phyloP scores from a whole-genome alignment of 257 asterid species.

The Solanum chilense region DNA sequence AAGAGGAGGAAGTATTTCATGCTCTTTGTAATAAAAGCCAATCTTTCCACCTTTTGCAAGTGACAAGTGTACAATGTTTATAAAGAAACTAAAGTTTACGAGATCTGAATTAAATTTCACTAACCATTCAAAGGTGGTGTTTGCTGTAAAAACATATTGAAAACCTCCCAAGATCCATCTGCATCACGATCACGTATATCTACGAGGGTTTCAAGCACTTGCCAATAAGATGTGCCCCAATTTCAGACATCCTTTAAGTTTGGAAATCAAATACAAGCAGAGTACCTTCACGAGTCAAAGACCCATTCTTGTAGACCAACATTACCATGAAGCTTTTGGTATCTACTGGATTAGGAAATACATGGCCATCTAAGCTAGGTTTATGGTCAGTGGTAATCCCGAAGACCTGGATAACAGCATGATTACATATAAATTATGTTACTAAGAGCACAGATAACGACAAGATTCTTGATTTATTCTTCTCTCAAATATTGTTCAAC shows the following conservation, averaged over 20 bases:
- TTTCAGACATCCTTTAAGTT: background rate
- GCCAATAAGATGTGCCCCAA: background rate
- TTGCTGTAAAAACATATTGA: constrained; percentile 45
- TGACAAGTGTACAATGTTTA: constrained; percentile 1
- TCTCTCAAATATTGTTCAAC: background rate
- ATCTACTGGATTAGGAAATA: constrained; percentile 92
- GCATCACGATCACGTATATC: constrained; percentile 70
- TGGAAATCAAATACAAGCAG: background rate
- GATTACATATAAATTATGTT: background rate
- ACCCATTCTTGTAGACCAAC: constrained; percentile 87
- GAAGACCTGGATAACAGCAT: constrained; percentile 35
- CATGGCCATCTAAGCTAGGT: constrained; percentile 85
- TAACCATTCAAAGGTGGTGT: constrained; percentile 73
- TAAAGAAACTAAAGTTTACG: background rate
- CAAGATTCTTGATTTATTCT: background rate
- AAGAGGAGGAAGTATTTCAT: constrained; percentile 84
- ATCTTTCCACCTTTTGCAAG: constrained; percentile 63
- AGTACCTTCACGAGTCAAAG: constrained; percentile 91
- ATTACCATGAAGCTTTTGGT: constrained; percentile 74
- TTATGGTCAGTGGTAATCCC: constrained; percentile 67
- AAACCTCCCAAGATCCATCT: constrained; percentile 79
- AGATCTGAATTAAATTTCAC: background rate
- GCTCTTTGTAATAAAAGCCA: constrained; percentile 89
- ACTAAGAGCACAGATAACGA: background rate
- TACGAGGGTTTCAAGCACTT: constrained; percentile 9